Evolutionary conservation across 345 rosid species (phyloP).

Genomic region (Camelina sativa): DNA sequence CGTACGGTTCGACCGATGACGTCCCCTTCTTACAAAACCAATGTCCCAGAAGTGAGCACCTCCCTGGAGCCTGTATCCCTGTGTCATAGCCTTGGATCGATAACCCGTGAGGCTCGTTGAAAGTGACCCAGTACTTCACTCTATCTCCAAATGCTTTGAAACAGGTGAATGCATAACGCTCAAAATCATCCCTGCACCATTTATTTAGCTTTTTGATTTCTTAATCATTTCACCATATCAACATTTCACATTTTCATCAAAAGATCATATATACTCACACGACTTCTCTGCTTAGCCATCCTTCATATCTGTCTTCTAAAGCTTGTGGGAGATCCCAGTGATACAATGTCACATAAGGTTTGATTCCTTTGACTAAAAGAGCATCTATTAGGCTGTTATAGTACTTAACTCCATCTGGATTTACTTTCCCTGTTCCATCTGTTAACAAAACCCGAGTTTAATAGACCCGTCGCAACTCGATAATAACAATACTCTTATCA

Average conservation of each 20-base stretch:
- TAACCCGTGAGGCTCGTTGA: constrained; percentile 89
- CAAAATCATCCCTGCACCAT: constrained; percentile 67
- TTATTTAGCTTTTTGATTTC: not conserved
- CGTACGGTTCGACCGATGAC: constrained; percentile 76
- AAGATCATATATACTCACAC: constrained; percentile 56
- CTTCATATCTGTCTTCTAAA: constrained; percentile 83
- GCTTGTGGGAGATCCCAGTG: constrained; percentile 98
- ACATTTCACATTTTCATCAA: constrained; percentile 7
- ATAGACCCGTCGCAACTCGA: not conserved
- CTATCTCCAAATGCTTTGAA: constrained; percentile 85
- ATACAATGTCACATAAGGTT: constrained; percentile 89
- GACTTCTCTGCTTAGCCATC: constrained; percentile 74
- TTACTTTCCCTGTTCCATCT: constrained; percentile 86
- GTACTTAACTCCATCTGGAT: constrained; percentile 68
- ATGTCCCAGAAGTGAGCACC: constrained; percentile 84
- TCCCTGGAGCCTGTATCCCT: constrained; percentile 94
- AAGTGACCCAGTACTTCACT: constrained; percentile 90
- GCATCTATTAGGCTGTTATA: constrained; percentile 74
- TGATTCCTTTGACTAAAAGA: constrained; percentile 77
- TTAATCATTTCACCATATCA: constrained; percentile 13
- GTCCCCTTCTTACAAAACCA: constrained; percentile 74
- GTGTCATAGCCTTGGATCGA: constrained; percentile 89
- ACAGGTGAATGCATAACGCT: constrained; percentile 76
- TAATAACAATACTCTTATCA: not conserved
- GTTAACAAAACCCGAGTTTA: constrained; percentile 29